phyloP scores from a whole-genome alignment of 2,329 filamentous ascomycete genomes.

The Alternaria consortialis region DNA sequence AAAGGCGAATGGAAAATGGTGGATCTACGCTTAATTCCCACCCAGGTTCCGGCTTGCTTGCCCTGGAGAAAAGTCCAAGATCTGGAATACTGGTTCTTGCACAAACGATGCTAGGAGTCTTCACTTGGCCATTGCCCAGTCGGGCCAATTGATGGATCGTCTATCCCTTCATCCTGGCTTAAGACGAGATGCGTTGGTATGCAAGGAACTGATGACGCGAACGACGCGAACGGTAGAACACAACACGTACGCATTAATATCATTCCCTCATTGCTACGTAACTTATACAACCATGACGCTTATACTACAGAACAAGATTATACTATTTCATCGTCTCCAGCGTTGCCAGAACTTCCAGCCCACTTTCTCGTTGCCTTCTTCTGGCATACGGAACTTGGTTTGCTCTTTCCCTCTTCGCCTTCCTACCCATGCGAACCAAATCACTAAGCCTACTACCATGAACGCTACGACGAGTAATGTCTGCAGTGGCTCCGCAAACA shows the following conservation, averaged over 20 bases:
- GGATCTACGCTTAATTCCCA: neutral
- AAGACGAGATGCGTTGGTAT: neutral
- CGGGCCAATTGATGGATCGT: neutral
- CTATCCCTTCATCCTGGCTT: neutral
- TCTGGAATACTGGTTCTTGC: neutral
- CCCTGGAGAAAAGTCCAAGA: neutral
- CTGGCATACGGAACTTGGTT: slow-evolving; percentile 34
- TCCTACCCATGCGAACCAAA: slow-evolving; percentile 88
- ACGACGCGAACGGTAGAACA: neutral
- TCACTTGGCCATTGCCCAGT: neutral
- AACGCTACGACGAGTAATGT: slow-evolving; percentile 88
- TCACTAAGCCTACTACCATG: slow-evolving; percentile 80
- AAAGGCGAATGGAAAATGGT: neutral
- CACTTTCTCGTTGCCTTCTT: slow-evolving; percentile 32
- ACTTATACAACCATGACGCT: slow-evolving; percentile 1
- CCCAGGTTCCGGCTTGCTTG: neutral
- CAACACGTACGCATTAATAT: neutral
- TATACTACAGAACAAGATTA: neutral
- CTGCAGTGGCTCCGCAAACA: slow-evolving; percentile 91
- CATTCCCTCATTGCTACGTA: slow-evolving; percentile 9
- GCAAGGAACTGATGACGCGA: neutral
- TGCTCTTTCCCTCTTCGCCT: slow-evolving; percentile 52
- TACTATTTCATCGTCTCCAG: slow-evolving; percentile 43
- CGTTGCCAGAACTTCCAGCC: slow-evolving; percentile 59
- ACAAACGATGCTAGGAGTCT: slow-evolving; percentile 1